Percentiles rank a stretch among this genome's conserved stretches.
These are phyloP conservation scores for Teunomyces panamensis DNA, from an alignment of 805 yeast genomes.

Conservation along the genomic window DNA sequence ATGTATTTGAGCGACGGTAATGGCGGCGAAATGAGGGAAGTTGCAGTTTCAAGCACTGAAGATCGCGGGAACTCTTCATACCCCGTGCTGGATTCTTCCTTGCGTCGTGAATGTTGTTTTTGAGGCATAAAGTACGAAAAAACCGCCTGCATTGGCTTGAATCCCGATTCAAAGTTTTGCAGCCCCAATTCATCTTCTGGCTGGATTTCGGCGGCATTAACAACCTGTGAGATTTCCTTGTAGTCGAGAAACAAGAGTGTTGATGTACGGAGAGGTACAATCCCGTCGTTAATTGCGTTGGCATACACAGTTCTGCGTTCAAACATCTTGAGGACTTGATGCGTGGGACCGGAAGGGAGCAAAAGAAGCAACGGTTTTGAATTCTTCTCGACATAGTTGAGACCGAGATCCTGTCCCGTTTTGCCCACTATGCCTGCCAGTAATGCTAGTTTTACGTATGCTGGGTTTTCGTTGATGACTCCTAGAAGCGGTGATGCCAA, in stretches of 20 bases:
- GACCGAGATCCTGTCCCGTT: conserved; percentile 87
- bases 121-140: conserved; percentile 43
- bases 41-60: conserved; percentile 75
- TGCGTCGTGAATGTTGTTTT: conserved; percentile 20
- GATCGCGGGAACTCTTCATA: conserved; percentile 55
- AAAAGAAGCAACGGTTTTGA: conserved; percentile 67
- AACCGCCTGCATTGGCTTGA: conserved; percentile 34
- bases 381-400: conserved; percentile 45
- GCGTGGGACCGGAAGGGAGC: conserved; percentile 74
- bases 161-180: conserved; percentile 9
- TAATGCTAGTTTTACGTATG: conserved; percentile 76
- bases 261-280: conserved; percentile 90
- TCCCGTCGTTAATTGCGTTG: conserved; percentile 88
- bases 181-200: conserved; percentile 4
- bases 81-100: conserved; percentile 8
- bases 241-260: conserved; percentile 85
- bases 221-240: conserved; percentile 47
- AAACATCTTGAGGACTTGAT: conserved; percentile 59
- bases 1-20: conserved; percentile 68
- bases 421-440: conserved; percentile 88
- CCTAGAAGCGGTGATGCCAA: conserved; percentile 91
- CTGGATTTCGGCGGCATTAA: conserved; percentile 10
- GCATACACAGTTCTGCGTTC: conserved; percentile 79
- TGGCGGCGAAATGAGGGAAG: conserved; percentile 76
- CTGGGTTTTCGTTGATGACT: conserved; percentile 82